Conservation (phyloP, 345 rosid species). For the Anacardium occidentale region DNA sequence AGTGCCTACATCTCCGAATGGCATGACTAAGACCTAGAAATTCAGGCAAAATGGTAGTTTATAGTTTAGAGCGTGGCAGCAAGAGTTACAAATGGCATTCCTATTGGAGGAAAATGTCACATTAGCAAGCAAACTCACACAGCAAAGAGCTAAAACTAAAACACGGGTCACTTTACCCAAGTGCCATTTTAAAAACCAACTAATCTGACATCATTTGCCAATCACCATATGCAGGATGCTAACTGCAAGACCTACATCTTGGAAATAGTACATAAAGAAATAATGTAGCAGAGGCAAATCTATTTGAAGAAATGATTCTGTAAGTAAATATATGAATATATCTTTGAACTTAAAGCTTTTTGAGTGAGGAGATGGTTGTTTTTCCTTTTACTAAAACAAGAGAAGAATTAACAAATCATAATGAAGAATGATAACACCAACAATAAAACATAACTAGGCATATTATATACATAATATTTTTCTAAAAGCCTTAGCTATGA, state of each 20-base stretch:
- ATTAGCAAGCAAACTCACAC: background rate
- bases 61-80: background rate
- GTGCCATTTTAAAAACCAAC: background rate
- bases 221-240: background rate
- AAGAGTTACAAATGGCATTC: background rate
- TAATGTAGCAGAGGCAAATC: background rate
- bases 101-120: background rate
- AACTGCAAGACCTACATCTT: background rate
- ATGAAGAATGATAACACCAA: background rate
- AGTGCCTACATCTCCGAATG: slow-evolving; percentile 72
- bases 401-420: background rate
- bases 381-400: background rate
- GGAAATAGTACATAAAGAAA: background rate
- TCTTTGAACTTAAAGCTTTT: background rate
- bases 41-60: slow-evolving; percentile 15
- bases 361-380: background rate
- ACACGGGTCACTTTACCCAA: background rate
- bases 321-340: background rate
- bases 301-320: background rate
- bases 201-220: background rate
- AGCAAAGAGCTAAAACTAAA: background rate
- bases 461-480: background rate
- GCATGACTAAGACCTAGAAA: slow-evolving; percentile 78
- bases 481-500: background rate
- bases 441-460: background rate